Conservation (phyloP, 805 yeast species). For the Ogataea nitratoaversa region DNA sequence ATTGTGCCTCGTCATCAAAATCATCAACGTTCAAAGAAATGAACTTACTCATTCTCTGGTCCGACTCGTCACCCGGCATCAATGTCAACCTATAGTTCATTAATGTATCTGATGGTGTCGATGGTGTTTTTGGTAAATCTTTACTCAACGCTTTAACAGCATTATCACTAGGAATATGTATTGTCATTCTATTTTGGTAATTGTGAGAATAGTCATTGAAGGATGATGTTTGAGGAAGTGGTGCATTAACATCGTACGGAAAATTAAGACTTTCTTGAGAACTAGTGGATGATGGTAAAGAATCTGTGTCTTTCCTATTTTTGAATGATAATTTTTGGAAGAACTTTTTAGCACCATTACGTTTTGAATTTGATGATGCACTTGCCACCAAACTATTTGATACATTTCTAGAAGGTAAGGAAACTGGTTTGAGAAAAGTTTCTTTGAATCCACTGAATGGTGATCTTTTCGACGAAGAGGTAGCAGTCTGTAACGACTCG, state of each 20-base stretch:
- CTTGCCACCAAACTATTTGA: not conserved
- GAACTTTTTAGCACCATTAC: slow-evolving; percentile 18
- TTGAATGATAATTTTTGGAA: slow-evolving; percentile 19
- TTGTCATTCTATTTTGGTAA: no score
- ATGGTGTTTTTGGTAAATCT: slow-evolving; percentile 21
- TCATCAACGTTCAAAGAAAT: slow-evolving; percentile 9
- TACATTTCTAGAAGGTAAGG: not conserved
- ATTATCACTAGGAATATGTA: not conserved
- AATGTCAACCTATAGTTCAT: slow-evolving; percentile 25
- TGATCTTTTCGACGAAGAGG: slow-evolving; percentile 10
- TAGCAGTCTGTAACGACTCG: no score
- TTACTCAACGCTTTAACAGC: slow-evolving; percentile 3
- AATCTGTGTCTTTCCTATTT: slow-evolving; percentile 5
- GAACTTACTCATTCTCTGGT: slow-evolving; percentile 16
- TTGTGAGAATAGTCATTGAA: not conserved
- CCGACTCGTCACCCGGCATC: slow-evolving; percentile 20
- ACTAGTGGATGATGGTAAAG: not conserved
- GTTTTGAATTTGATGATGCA: slow-evolving; percentile 5
- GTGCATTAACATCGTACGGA: not conserved
- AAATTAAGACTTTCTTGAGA: not conserved
- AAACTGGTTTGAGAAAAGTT: slow-evolving; percentile 19
- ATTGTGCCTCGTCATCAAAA: not conserved
- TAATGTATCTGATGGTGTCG: slow-evolving; percentile 21
- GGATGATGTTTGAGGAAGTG: not conserved
- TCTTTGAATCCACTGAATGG: slow-evolving; percentile 20